Conservation (phyloP, 75 land plant genomes). For the Selaginella moellendorffii region DNA sequence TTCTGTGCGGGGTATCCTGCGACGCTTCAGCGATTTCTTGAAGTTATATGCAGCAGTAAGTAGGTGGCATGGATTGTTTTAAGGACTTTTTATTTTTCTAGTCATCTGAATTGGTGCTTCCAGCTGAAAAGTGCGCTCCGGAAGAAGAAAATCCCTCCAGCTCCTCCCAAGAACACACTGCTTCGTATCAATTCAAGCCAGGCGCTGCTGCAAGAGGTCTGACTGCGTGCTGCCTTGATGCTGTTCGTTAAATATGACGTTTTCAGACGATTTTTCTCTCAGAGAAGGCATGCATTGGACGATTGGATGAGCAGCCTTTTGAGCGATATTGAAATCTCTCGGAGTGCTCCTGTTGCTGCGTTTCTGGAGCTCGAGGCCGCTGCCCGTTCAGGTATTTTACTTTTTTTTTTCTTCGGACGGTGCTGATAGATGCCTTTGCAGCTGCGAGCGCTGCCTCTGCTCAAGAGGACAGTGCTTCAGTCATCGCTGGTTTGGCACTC, state of each 20-base stretch:
- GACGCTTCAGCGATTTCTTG: conserved; percentile 85
- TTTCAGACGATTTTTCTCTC: conserved; percentile 12
- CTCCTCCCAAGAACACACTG: conserved; percentile 63
- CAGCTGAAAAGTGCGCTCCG: conserved; percentile 63
- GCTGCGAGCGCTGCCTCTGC: too few species aligned
- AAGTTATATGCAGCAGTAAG: conserved; percentile 69
- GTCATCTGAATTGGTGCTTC: conserved; percentile 5
- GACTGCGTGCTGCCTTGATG: background rate
- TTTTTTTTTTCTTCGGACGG: conserved; percentile 11
- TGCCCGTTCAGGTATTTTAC: conserved; percentile 66
- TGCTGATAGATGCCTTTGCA: too few species aligned
- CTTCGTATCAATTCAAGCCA: conserved; percentile 50
- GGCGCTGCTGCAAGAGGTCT: conserved; percentile 14
- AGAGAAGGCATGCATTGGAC: conserved; percentile 76
- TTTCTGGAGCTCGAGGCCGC: conserved; percentile 94
- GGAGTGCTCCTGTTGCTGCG: conserved; percentile 65
- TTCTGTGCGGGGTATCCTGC: conserved; percentile 33
- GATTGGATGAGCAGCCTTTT: conserved; percentile 85
- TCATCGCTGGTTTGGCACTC: too few species aligned
- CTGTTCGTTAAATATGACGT: background rate
- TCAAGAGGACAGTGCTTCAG: too few species aligned
- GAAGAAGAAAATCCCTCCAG: conserved; percentile 51
- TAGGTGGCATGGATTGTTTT: conserved; percentile 6
- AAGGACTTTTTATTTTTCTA: background rate
- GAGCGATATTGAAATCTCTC: conserved; percentile 74